Base-by-base conservation (phyloP, 768 basidiomycete species). In the Holtermannia corniformis region DNA sequence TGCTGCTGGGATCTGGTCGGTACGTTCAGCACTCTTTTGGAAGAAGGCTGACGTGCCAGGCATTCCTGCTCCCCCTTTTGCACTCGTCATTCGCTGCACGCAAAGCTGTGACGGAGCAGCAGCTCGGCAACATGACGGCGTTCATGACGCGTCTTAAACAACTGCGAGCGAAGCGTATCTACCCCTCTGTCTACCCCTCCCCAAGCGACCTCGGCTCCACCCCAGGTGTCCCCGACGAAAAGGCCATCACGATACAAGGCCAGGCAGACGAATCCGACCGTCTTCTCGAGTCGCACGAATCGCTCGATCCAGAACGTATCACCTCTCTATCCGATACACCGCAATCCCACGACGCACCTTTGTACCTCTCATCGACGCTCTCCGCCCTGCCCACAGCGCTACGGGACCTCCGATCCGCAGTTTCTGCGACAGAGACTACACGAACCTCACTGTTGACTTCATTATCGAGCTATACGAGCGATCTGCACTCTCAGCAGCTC, bases 21-120 rank as follows among this genome's bases (percentile, higher is more conserved):
- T 57, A 20, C 52, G 56, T 57, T 22, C 28, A n/a, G 25, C 27
- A 25, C 4, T 43, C 20, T 4, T 7, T 27, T 1, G 24, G 19
- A 47, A 22, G 43, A 21, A 20, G 24, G 16, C 21, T 28, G 14
- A 47, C 27, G n/a, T 20, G 24, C 3, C 22, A 57, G 56, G 49
- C 41, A 13, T 63, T 68, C 44, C 43, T 72, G 13, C 52, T 72
- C 0, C 70, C 70, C 3, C 54, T 66, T 1, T 51, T 72, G n/a
- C 68, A 70, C 46, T 62, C 70, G 2, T 60, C 55, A 5, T 72
- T 68, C 52, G 70, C 70, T 4, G 70, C 70, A 4, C 27, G 70
- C 21, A 56, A 64, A 32, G 68, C 59, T 2, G 40, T 72, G 11
- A 58, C 64, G 5, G 60, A 63, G 14, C 64, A 65, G 44, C 70